A percentile compares a stretch with the other conserved stretches of the same genome.
phyloP scores from a whole-genome alignment of 2,329 filamentous ascomycete genomes.

The Apiospora arundinis region DNA sequence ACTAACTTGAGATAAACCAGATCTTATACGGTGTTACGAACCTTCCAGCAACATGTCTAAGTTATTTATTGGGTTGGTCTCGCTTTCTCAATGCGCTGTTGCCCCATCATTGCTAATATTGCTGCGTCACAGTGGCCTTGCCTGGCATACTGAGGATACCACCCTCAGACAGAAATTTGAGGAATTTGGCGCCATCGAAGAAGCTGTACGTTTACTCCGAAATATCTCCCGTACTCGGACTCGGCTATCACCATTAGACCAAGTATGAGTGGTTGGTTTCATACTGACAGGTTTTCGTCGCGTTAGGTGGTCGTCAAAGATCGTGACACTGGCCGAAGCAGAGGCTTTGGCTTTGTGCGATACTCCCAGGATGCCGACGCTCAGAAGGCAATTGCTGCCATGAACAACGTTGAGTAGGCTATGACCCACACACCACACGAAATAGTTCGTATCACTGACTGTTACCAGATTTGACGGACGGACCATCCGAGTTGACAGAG shows the following conservation, averaged over 20 bases:
- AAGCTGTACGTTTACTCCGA: constrained; percentile 74
- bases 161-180: constrained; percentile 91
- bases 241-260: not conserved
- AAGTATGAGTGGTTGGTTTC: not conserved
- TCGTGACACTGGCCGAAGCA: constrained; percentile 93
- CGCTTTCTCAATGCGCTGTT: not conserved
- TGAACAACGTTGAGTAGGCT: constrained; percentile 90
- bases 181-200: constrained; percentile 88
- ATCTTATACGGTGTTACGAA: not conserved
- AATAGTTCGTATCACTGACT: constrained; percentile 13
- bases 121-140: constrained; percentile 75
- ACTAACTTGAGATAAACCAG: not conserved
- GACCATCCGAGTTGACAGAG: constrained; percentile 93
- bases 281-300: constrained; percentile 28
- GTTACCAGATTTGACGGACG: constrained; percentile 88
- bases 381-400: constrained; percentile 74
- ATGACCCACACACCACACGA: not conserved
- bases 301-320: constrained; percentile 94
- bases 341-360: constrained; percentile 96
- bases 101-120: constrained; percentile 24
- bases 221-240: not conserved
- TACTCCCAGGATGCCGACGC: constrained; percentile 80
- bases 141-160: constrained; percentile 95
- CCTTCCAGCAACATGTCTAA: constrained; percentile 76
- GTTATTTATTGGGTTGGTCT: constrained; percentile 87